Percentiles rank a stretch among this genome's conserved stretches.
phyloP scores from a whole-genome alignment of 768 basidiomycete species.

The Austroboletus eburneus region DNA sequence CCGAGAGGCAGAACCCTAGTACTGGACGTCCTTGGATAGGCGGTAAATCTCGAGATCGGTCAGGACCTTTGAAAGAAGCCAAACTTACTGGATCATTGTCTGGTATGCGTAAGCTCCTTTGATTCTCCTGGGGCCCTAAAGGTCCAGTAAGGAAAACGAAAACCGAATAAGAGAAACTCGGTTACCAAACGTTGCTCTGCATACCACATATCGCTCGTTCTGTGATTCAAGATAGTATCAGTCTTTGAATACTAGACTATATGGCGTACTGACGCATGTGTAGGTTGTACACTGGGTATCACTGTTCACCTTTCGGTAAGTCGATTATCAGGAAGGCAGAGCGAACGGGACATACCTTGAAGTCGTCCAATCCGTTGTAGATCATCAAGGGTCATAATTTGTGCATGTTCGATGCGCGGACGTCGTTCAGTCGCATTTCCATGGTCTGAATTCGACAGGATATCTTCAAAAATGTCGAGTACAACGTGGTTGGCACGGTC shows the following conservation, averaged over 20 bases:
- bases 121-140: slow-evolving; percentile 76
- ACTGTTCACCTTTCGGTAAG: slow-evolving; percentile 41
- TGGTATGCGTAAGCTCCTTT: slow-evolving; percentile 90
- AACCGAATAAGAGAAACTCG: slow-evolving; percentile 2
- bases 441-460: slow-evolving; percentile 35
- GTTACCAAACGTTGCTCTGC: slow-evolving; percentile 74
- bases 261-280: slow-evolving; percentile 63
- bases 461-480: slow-evolving; percentile 76
- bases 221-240: slow-evolving; percentile 22
- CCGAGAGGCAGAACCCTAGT: slow-evolving; percentile 71
- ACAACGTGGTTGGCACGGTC: slow-evolving; percentile 84
- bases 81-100: slow-evolving; percentile 62
- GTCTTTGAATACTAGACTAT: neutral
- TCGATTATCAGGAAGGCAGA: neutral
- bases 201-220: slow-evolving; percentile 90
- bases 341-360: slow-evolving; percentile 53
- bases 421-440: slow-evolving; percentile 42
- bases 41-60: neutral
- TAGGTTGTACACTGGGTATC: slow-evolving; percentile 89
- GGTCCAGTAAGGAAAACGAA: neutral
- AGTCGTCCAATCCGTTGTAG: slow-evolving; percentile 63
- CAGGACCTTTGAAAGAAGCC: neutral
- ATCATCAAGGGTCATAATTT: slow-evolving; percentile 75
- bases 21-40: slow-evolving; percentile 42
- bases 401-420: slow-evolving; percentile 89